Conservation (phyloP, 2,329 filamentous ascomycete species). For the Alternaria ethzedia region DNA sequence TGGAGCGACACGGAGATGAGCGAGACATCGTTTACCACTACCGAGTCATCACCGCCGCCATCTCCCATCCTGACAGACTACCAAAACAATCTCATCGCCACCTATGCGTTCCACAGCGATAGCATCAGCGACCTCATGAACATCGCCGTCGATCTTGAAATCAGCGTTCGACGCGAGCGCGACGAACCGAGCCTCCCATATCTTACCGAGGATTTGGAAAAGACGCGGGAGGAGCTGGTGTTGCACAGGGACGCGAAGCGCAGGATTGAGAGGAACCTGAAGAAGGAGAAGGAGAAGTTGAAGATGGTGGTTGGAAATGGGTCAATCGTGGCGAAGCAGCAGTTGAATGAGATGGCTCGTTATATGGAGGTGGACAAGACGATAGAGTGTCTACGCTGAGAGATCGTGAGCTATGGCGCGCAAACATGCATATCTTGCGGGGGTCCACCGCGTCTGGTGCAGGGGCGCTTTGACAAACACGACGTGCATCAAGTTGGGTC, state of each 20-base stretch:
- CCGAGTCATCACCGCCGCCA: neutral
- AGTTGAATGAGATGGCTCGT: neutral
- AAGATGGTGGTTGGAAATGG: neutral
- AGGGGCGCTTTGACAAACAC: neutral
- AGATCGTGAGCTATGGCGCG: neutral
- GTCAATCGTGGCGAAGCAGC: neutral
- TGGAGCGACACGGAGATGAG: neutral
- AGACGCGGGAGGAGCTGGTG: neutral
- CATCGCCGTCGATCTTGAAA: neutral
- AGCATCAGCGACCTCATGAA: neutral
- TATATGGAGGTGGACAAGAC: neutral
- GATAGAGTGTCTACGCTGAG: neutral
- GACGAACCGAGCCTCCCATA: neutral
- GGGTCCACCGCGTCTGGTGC: neutral
- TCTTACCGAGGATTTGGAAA: neutral
- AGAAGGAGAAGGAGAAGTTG: neutral
- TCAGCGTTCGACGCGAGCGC: slow-evolving; percentile 3
- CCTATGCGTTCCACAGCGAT: neutral
- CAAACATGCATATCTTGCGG: neutral
- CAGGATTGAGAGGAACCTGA: neutral
- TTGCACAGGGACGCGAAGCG: neutral
- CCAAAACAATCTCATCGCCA: neutral
- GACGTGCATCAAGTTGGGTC: neutral
- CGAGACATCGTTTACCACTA: neutral
- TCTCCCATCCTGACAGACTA: neutral